Conservation (phyloP, 1,139 yeast genomes). For the Pneumocystis jirovecii region DNA sequence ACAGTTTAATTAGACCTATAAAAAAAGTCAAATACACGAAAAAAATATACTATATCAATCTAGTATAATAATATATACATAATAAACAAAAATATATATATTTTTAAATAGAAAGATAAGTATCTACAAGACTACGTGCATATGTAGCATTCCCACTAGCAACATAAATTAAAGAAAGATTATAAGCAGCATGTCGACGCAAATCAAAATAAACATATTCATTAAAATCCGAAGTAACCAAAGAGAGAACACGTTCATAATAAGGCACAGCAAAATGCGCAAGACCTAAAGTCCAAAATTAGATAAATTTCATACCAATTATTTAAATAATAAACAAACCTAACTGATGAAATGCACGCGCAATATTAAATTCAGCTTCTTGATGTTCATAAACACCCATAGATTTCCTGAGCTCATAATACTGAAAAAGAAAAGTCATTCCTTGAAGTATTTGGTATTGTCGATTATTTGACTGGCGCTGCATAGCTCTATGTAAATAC, state of each 20-base stretch:
- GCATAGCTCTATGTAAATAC: conserved; percentile 85
- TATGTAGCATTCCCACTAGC: conserved; percentile 50
- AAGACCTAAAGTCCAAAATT: conserved; percentile 32
- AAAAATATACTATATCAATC: not conserved
- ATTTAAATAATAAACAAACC: conserved; percentile 5
- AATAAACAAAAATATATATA: not conserved
- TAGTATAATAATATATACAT: not conserved
- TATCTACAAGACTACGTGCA: conserved; percentile 9
- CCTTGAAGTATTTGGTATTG: conserved; percentile 84
- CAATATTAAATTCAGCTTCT: conserved; percentile 73
- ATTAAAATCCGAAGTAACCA: conserved; percentile 15
- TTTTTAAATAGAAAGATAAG: not conserved
- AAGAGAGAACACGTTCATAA: conserved; percentile 48
- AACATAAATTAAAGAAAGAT: conserved; percentile 58
- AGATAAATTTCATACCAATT: not conserved
- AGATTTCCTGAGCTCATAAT: conserved; percentile 33
- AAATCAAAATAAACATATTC: conserved; percentile 35
- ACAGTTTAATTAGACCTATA: not conserved
- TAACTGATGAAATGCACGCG: conserved; percentile 67
- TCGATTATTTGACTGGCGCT: conserved; percentile 69
- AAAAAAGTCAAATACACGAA: not conserved
- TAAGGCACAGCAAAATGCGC: conserved; percentile 54
- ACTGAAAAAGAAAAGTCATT: conserved; percentile 58
- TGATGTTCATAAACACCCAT: conserved; percentile 35
- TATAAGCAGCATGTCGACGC: conserved; percentile 71